A percentile compares a stretch with the other conserved stretches of the same genome.
Evolutionary conservation across 371 early-diverging fungal species (phyloP).

Genomic region (Syncephalastrum contaminatum): DNA sequence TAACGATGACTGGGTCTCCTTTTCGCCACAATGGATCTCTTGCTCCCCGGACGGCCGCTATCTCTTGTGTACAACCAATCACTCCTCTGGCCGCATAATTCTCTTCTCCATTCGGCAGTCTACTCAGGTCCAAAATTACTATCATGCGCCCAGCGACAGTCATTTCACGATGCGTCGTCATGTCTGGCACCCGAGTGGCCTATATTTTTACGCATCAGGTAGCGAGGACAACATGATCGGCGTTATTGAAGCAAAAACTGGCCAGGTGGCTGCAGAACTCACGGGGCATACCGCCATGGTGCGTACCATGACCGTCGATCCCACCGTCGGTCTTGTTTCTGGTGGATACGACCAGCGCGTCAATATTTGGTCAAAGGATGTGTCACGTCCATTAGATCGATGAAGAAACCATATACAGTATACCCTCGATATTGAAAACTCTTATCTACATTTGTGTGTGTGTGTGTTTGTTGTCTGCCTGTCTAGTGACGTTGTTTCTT

Average conservation of each 20-base stretch:
- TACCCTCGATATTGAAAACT: no score
- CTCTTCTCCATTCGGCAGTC: slow-evolving; percentile 52
- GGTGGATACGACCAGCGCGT: slow-evolving; percentile 40
- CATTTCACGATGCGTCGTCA: slow-evolving; percentile 58
- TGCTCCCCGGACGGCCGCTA: slow-evolving; percentile 56
- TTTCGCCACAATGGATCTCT: slow-evolving; percentile 70
- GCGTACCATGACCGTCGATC: slow-evolving; percentile 26
- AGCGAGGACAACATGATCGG: slow-evolving; percentile 60
- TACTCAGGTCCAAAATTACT: slow-evolving; percentile 63
- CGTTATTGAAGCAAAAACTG: slow-evolving; percentile 63
- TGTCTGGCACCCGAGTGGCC: slow-evolving; percentile 64
- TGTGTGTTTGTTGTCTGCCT: no score
- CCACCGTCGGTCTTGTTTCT: slow-evolving; percentile 30
- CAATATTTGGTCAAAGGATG: slow-evolving; percentile 27
- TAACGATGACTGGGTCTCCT: slow-evolving; percentile 82
- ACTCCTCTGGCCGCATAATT: slow-evolving; percentile 68
- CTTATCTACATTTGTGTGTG: no score
- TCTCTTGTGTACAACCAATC: slow-evolving; percentile 71
- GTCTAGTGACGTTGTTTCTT: no score
- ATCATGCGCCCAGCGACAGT: slow-evolving; percentile 59
- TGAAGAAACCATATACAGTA: no score
- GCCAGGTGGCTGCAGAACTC: slow-evolving; percentile 44
- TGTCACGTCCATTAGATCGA: no score
- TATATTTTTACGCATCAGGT: slow-evolving; percentile 66
- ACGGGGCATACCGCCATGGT: slow-evolving; percentile 29